phyloP scores from a whole-genome alignment of 2,329 filamentous ascomycete species.

The Calonectria pseudoturangicola region DNA sequence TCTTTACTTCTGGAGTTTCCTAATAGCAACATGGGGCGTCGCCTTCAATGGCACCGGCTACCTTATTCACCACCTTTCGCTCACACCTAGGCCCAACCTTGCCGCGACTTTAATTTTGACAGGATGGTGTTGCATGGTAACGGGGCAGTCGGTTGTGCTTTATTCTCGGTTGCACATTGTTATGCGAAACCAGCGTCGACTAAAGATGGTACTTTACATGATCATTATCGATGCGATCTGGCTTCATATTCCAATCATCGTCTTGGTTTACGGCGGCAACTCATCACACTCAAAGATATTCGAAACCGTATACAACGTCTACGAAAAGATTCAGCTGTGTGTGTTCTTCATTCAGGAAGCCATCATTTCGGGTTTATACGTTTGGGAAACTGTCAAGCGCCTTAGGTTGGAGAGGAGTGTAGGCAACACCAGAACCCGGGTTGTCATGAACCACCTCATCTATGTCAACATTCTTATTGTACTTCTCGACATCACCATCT shows the following conservation, averaged over 20 bases:
- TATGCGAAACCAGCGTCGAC: conserved; percentile 67
- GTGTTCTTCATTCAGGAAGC: conserved; percentile 74
- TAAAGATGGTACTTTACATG: conserved; percentile 72
- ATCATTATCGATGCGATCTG: conserved; percentile 73
- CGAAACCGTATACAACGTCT: conserved; percentile 61
- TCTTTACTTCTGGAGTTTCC: conserved; percentile 62
- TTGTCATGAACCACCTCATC: conserved; percentile 61
- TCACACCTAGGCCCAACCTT: conserved; percentile 38
- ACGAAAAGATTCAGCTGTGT: conserved; percentile 73
- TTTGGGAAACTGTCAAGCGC: conserved; percentile 70
- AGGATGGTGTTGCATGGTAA: conserved; percentile 70
- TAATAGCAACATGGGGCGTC: conserved; percentile 59
- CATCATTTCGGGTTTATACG: conserved; percentile 71
- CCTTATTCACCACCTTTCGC: conserved; percentile 61
- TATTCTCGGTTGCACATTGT: conserved; percentile 78
- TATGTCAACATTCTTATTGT: conserved; percentile 65
- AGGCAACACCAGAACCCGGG: conserved; percentile 40
- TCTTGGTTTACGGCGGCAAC: conserved; percentile 73
- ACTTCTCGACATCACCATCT: conserved; percentile 59
- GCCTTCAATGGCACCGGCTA: conserved; percentile 65
- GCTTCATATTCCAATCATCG: conserved; percentile 71
- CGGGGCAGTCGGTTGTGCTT: conserved; percentile 76
- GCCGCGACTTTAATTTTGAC: conserved; percentile 55
- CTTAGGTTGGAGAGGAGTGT: conserved; percentile 63
- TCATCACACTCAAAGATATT: conserved; percentile 52